These are phyloP conservation scores for Xylariaceae sp. DNA, from an alignment of 2,329 filamentous ascomycete species.

Conservation along the genomic window DNA sequence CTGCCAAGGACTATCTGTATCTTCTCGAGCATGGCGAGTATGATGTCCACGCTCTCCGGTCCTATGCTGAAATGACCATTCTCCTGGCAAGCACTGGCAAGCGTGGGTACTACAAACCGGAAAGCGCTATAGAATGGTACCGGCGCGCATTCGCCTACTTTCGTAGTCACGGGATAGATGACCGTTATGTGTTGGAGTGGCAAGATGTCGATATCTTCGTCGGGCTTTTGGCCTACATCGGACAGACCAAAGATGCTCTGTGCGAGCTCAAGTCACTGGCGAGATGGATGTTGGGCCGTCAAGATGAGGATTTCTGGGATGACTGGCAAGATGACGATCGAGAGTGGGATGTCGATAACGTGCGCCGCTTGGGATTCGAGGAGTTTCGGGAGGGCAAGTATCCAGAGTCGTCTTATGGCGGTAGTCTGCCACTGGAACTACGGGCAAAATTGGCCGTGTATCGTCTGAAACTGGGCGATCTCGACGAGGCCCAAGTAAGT, in stretches of 20 bases:
- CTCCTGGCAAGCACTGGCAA: conserved; percentile 41
- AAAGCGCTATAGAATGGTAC: conserved; percentile 44
- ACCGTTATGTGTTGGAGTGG: conserved; percentile 54
- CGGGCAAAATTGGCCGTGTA: conserved; percentile 79
- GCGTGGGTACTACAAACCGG: conserved; percentile 32
- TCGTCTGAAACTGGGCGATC: conserved; percentile 64
- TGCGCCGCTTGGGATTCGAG: conserved; percentile 57
- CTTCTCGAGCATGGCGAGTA: conserved; percentile 47
- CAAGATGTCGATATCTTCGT: conserved; percentile 80
- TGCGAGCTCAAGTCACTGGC: conserved; percentile 64
- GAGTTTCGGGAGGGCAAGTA: conserved; percentile 54
- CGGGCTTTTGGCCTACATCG: conserved; percentile 66
- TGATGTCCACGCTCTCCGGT: conserved; percentile 50
- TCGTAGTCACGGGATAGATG: conserved; percentile 29
- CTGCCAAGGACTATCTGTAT: conserved; percentile 52
- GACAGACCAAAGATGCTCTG: conserved; percentile 61
- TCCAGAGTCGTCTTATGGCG: conserved; percentile 58
- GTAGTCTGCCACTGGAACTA: conserved; percentile 72
- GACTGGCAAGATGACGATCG: conserved; percentile 65
- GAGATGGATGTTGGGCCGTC: conserved; percentile 76
- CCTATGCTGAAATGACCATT: conserved; percentile 53
- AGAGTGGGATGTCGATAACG: conserved; percentile 77
- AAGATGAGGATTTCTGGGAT: conserved; percentile 74
- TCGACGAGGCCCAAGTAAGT: conserved; percentile 67
- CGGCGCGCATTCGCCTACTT: conserved; percentile 41